Evolutionary conservation across 2,329 filamentous ascomycete genomes (phyloP), one percentile per base, ranked within the genome.

Genomic region (Gremmenia infestans): DNA sequence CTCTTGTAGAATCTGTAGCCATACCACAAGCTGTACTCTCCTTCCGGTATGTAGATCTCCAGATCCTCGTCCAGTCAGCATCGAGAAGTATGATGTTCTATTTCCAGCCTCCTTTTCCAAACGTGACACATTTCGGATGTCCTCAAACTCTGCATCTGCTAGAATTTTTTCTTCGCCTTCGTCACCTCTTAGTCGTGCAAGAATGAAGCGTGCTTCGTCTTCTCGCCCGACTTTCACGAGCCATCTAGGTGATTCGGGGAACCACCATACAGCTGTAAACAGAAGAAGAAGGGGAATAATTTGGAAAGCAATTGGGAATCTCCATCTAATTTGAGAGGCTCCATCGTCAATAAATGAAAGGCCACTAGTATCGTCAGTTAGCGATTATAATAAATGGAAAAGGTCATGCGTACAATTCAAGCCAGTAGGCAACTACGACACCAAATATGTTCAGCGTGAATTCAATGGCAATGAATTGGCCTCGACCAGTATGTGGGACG

Each of bases 361-460:
- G 2, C 82, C 84, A 60, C 74, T 76, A 22, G 50, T 2, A 45
- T 35, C 11, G 7, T 19, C 1, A 19, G 52, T 65, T 52, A 66
- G 52, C 36, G 43, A 48, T 57, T 25, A 9, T 9, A 19, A 35
- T 39, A n/a, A 11, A 50, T 46, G 56, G 43, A 36, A 11, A 25
- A n/a, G 11, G 25, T 12, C 8, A 25, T 12, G 40, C 60, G 52
- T 61, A 63, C 63, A 63, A 67, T 50, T 77, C 75, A 8, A 78
- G 67, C 83, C 82, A 86, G 61, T 88, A 88, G 3, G 79, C 72
- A 37, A 85, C 74, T 19, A 85, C 81, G 0, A 88, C 83, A 57
- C 86, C 86, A 48, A 88, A 83, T 58, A 89, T 88, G 65, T 89
- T 90, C 8, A 89, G 70, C 0, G 85, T 89, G 60, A 90, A 89